Evolutionary conservation across 2,329 filamentous ascomycete genomes (phyloP).

Genomic region (Paecilomyces variotii): DNA sequence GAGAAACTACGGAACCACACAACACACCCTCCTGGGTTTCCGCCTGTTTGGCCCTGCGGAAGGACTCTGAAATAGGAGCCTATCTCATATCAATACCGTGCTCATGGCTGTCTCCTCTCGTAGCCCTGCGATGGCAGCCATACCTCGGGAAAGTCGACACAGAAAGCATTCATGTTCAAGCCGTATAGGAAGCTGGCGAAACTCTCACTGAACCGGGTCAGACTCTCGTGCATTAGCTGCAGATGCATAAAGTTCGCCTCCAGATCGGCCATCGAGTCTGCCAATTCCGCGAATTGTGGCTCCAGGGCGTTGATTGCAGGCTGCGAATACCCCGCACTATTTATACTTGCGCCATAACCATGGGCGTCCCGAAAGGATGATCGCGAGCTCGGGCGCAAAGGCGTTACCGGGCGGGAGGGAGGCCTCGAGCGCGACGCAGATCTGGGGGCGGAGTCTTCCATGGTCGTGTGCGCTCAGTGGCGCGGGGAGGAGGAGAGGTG

Average conservation of each 20-base stretch:
- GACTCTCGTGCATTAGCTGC: slow-evolving; percentile 90
- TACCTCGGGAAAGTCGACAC: slow-evolving; percentile 94
- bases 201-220: slow-evolving; percentile 88
- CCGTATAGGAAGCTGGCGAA: slow-evolving; percentile 95
- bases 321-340: slow-evolving; percentile 34
- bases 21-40: slow-evolving; percentile 43
- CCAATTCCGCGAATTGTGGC: slow-evolving; percentile 84
- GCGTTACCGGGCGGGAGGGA: slow-evolving; percentile 76
- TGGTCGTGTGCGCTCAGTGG: slow-evolving; percentile 5
- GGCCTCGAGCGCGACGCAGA: slow-evolving; percentile 56
- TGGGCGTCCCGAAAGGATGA: slow-evolving; percentile 77
- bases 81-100: slow-evolving; percentile 26
- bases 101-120: too few species aligned
- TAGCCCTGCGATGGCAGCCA: background rate
- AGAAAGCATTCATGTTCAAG: slow-evolving; percentile 98
- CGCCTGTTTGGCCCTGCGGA: slow-evolving; percentile 56
- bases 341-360: slow-evolving; percentile 37
- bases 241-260: slow-evolving; percentile 98
- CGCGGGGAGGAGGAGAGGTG: background rate
- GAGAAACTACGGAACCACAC: background rate
- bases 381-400: slow-evolving; percentile 80
- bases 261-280: slow-evolving; percentile 88
- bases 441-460: slow-evolving; percentile 28
- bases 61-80: slow-evolving; percentile 79
- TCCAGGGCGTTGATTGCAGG: slow-evolving; percentile 73